A percentile compares a stretch with the other conserved stretches of the same genome.
Evolutionary conservation across 1,139 yeast genomes (phyloP).

Genomic region (Debaryomyces nepalensis): DNA sequence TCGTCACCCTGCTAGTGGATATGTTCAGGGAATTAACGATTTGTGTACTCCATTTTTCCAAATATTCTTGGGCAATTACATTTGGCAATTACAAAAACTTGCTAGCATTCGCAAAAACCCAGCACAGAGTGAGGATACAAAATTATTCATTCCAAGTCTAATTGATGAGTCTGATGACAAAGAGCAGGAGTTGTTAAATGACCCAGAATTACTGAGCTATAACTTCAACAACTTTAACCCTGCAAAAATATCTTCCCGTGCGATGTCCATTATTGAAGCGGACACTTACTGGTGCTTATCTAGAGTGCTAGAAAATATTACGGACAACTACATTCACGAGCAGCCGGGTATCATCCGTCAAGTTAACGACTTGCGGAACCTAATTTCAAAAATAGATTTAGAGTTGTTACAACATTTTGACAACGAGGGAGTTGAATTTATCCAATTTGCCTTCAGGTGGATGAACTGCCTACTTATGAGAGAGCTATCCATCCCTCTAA

Average conservation of each 20-base stretch:
- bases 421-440: constrained; percentile 81
- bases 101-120: constrained; percentile 20
- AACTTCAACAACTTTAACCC: constrained; percentile 63
- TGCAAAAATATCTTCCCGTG: constrained; percentile 54
- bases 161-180: constrained; percentile 33
- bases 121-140: constrained; percentile 28
- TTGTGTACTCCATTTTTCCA: constrained; percentile 93
- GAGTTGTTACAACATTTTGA: constrained; percentile 76
- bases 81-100: constrained; percentile 49
- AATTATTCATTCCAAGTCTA: constrained; percentile 43
- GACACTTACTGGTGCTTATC: constrained; percentile 97
- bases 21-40: constrained; percentile 98
- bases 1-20: constrained; percentile 97
- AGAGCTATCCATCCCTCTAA: constrained; percentile 76
- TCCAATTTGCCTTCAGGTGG: constrained; percentile 97
- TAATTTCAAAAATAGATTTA: constrained; percentile 79
- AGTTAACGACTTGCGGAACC: constrained; percentile 76
- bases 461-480: constrained; percentile 98
- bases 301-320: constrained; percentile 86
- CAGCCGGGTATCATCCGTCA: constrained; percentile 97
- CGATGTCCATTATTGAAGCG: constrained; percentile 65
- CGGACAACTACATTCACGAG: constrained; percentile 95
- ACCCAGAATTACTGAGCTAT: constrained; percentile 29
- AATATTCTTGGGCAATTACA: constrained; percentile 75
- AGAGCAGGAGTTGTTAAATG: constrained; percentile 34